These are phyloP conservation scores for Monilinia fructicola DNA, from an alignment of 2,329 filamentous ascomycete genomes.

Conservation along the genomic window DNA sequence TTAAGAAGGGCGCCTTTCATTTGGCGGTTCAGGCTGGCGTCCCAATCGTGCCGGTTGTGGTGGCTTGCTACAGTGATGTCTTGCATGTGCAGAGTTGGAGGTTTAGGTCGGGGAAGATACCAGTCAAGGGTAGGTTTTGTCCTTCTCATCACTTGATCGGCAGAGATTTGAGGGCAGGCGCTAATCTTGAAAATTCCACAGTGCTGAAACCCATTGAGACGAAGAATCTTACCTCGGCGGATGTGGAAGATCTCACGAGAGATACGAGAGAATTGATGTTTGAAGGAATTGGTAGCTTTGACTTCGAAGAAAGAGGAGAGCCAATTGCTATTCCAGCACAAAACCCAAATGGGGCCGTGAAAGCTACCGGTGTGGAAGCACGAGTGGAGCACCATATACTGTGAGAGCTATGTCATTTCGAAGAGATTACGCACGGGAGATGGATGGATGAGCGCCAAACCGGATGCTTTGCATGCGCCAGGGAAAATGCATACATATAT, in stretches of 20 bases:
- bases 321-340: constrained; percentile 37
- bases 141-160: not conserved
- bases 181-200: constrained; percentile 40
- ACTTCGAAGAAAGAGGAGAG: constrained; percentile 51
- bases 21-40: constrained; percentile 91
- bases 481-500: not conserved
- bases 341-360: constrained; percentile 32
- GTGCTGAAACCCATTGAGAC: constrained; percentile 82
- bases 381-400: constrained; percentile 23
- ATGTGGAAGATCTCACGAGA: constrained; percentile 72
- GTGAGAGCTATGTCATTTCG: not conserved
- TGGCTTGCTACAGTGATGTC: constrained; percentile 76
- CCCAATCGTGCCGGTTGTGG: constrained; percentile 82
- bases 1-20: constrained; percentile 99
- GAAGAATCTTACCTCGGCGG: constrained; percentile 66
- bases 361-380: constrained; percentile 36
- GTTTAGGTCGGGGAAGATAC: constrained; percentile 69
- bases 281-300: constrained; percentile 59
- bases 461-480: not conserved
- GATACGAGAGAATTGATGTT: constrained; percentile 73
- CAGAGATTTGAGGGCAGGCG: not conserved
- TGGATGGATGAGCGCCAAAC: not conserved
- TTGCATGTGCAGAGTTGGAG: constrained; percentile 62
- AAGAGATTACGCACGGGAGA: not conserved
- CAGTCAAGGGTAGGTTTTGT: constrained; percentile 64